Evolutionary conservation across 202 grass and related monocot genomes (phyloP).

Genomic region (Sporobolus alterniflorus): DNA sequence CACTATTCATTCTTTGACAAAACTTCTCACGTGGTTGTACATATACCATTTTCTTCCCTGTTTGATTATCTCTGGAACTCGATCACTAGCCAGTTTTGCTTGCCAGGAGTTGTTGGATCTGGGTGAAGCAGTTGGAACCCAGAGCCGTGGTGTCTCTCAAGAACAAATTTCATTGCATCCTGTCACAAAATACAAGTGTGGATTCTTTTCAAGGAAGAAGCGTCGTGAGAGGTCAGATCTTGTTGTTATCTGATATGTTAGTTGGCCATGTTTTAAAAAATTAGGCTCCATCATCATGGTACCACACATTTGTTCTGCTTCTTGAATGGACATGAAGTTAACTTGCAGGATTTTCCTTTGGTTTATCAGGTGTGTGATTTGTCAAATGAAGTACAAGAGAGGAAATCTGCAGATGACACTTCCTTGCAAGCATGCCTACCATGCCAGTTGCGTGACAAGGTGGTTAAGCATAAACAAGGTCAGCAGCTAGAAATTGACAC

Average conservation of each 20-base stretch:
- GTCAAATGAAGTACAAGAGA: conserved; percentile 98
- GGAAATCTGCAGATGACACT: conserved; percentile 92
- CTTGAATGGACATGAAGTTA: conserved; percentile 21
- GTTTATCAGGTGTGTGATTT: conserved; percentile 88
- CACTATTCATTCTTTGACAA: too few species aligned
- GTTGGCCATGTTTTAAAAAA: neutral
- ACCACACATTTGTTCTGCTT: neutral
- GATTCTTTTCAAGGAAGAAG: conserved; percentile 92
- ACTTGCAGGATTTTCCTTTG: conserved; percentile 6
- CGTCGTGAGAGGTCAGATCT: conserved; percentile 75
- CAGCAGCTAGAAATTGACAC: neutral
- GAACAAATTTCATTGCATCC: conserved; percentile 90
- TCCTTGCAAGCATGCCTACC: conserved; percentile 94
- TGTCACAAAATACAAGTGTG: conserved; percentile 91
- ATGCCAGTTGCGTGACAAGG: conserved; percentile 80
- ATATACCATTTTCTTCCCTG: too few species aligned
- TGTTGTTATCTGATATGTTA: conserved; percentile 12
- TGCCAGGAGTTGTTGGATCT: conserved; percentile 93
- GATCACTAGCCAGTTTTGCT: conserved; percentile 17
- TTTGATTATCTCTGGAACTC: conserved; percentile 31
- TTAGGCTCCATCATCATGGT: neutral
- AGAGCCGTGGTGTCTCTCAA: conserved; percentile 90
- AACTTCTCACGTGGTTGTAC: too few species aligned
- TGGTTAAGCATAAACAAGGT: conserved; percentile 99
- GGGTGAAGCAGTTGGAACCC: conserved; percentile 92